A percentile compares a stretch with the other conserved stretches of the same genome.
phyloP scores from a whole-genome alignment of 352 stramenopile species.

The Phytophthora macrochlamydospora region DNA sequence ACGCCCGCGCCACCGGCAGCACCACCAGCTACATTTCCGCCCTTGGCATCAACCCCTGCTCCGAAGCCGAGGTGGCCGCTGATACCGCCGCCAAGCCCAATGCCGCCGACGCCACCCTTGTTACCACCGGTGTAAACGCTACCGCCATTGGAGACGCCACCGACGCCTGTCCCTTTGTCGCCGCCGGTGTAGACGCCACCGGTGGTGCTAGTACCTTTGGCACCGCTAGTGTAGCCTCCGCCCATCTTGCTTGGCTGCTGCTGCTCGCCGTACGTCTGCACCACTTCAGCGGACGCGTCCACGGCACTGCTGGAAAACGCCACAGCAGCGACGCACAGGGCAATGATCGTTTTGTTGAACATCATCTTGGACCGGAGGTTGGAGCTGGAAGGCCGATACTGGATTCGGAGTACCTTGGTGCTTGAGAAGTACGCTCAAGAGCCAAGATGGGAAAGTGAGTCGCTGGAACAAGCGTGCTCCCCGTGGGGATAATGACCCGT shows the following conservation, averaged over 20 bases:
- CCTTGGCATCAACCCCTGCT: background rate
- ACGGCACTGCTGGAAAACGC: constrained; percentile 2
- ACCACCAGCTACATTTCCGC: background rate
- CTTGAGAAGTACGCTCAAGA: background rate
- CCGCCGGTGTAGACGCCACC: background rate
- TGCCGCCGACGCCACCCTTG: background rate
- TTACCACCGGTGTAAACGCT: background rate
- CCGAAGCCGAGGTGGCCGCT: background rate
- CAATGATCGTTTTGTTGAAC: constrained; percentile 20
- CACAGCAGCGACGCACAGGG: constrained; percentile 16
- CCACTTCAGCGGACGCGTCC: constrained; percentile 11
- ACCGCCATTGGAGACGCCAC: background rate
- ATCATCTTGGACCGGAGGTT: constrained; percentile 10
- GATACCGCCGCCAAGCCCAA: background rate
- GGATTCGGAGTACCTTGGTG: background rate
- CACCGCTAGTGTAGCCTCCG: background rate
- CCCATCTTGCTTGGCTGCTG: background rate
- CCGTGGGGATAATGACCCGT: background rate
- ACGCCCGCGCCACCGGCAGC: background rate
- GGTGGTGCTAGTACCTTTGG: background rate
- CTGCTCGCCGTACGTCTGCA: constrained; percentile 1
- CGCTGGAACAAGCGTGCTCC: no score
- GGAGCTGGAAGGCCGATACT: background rate
- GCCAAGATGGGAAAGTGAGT: background rate
- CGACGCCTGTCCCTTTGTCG: background rate